These are phyloP conservation scores for Protomyces pachydermus DNA, from an alignment of 1,139 yeast genomes.

Conservation along the genomic window DNA sequence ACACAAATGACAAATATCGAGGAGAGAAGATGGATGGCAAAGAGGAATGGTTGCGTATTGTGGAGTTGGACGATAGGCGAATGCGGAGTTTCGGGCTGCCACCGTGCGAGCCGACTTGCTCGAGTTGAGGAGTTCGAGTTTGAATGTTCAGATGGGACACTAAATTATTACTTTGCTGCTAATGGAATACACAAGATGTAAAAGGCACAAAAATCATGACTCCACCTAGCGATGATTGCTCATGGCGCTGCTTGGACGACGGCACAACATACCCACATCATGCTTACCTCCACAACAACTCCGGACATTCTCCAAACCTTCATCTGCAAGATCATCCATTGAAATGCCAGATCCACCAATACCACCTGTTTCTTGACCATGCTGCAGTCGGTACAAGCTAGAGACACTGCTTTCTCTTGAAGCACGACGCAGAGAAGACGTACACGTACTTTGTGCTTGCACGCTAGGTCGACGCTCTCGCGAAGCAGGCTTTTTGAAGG, in stretches of 20 bases:
- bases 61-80: no score
- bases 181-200: not conserved
- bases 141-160: not conserved
- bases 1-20: no score
- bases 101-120: no score
- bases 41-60: no score
- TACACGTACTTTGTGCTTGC: constrained; percentile 1
- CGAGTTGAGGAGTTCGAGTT: not conserved
- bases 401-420: not conserved
- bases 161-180: not conserved
- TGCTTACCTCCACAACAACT: constrained; percentile 34
- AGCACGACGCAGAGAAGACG: not conserved
- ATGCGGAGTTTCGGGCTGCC: no score
- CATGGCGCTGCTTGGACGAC: constrained; percentile 12
- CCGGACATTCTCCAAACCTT: constrained; percentile 33
- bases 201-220: not conserved
- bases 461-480: not conserved
- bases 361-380: not conserved
- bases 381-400: not conserved
- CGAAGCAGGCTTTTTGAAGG: not conserved
- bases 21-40: no score
- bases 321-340: constrained; percentile 27
- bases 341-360: not conserved
- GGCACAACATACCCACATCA: constrained; percentile 19
- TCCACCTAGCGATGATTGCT: constrained; percentile 1